A percentile compares a stretch with the other conserved stretches of the same genome.
Evolutionary conservation across 257 asterid species (phyloP).

Genomic region (Jacaranda copaia): DNA sequence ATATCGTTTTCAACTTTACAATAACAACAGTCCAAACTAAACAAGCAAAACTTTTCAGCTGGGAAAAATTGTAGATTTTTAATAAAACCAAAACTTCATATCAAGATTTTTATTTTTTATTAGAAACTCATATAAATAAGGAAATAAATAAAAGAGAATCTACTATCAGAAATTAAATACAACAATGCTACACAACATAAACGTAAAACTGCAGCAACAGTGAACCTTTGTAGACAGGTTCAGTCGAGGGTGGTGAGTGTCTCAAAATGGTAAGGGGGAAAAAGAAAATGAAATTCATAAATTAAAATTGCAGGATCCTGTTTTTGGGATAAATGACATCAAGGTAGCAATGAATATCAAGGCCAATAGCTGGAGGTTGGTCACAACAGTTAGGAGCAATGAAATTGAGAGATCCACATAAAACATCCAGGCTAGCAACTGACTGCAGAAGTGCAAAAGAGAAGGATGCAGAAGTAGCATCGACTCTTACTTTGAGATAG

Average conservation of each 20-base stretch:
- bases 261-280: conserved; percentile 5
- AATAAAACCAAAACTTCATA: conserved; percentile 8
- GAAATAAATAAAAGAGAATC: not conserved
- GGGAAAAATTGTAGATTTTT: conserved; percentile 8
- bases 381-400: not conserved
- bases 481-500: conserved; percentile 17
- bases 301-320: conserved; percentile 1
- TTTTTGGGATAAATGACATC: not conserved
- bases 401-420: conserved; percentile 6
- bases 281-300: conserved; percentile 25
- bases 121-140: not conserved
- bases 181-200: conserved; percentile 13
- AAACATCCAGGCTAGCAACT: conserved; percentile 9
- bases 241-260: conserved; percentile 18
- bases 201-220: conserved; percentile 18
- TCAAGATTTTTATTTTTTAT: not conserved
- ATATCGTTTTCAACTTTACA: conserved; percentile 16
- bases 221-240: not conserved
- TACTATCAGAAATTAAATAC: conserved; percentile 18
- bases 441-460: conserved; percentile 12
- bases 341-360: not conserved
- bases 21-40: conserved; percentile 4
- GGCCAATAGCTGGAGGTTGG: not conserved
- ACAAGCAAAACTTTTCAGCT: conserved; percentile 32
- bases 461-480: not conserved